Evolutionary conservation across 163 green algal species (phyloP).

Genomic region (Coccomyxa subellipsoidea): DNA sequence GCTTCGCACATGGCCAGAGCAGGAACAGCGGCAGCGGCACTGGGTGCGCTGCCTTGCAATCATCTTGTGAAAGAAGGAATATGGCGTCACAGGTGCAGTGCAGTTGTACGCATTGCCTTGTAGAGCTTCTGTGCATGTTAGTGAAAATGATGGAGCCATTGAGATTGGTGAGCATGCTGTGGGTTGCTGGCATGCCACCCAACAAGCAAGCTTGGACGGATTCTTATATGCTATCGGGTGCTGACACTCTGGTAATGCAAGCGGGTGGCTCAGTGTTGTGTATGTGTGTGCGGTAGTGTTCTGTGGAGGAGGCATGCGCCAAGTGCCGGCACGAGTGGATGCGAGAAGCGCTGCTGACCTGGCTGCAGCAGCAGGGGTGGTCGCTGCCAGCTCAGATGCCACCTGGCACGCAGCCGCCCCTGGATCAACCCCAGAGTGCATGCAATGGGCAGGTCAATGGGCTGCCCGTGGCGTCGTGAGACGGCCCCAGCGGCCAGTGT

Average conservation of each 20-base stretch:
- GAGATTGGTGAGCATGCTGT: no score
- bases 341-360: slow-evolving; percentile 65
- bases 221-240: no score
- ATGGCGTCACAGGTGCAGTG: no score
- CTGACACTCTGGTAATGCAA: background rate
- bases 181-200: no score
- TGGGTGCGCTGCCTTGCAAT: slow-evolving; percentile 58
- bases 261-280: background rate
- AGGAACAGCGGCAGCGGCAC: slow-evolving; percentile 45
- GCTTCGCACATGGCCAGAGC: slow-evolving; percentile 77
- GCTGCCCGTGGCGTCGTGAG: background rate
- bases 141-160: no score
- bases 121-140: no score
- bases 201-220: no score
- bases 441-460: background rate
- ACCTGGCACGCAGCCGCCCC: background rate
- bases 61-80: no score
- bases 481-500: background rate
- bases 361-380: slow-evolving; percentile 30
- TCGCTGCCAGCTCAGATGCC: background rate
- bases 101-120: no score
- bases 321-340: slow-evolving; percentile 78
- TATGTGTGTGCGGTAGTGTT: slow-evolving; percentile 41
- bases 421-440: background rate
- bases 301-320: slow-evolving; percentile 52